phyloP scores from a whole-genome alignment of 768 basidiomycete species.

The Piloderma croceum region DNA sequence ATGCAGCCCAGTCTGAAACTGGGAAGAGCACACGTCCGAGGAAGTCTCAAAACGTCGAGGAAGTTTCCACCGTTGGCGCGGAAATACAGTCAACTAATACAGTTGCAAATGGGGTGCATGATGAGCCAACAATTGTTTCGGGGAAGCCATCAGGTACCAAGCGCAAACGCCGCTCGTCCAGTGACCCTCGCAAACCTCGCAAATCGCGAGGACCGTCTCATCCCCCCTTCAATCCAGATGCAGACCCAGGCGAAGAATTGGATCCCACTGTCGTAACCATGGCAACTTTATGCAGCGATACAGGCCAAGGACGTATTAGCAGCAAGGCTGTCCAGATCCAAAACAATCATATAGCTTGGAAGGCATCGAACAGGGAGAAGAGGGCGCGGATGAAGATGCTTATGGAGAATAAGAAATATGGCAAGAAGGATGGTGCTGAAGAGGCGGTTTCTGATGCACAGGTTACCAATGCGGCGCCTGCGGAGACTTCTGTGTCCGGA shows the following conservation, averaged over 20 bases:
- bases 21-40: slow-evolving; percentile 9
- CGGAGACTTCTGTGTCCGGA: not conserved
- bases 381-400: slow-evolving; percentile 53
- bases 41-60: not conserved
- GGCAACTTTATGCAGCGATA: slow-evolving; percentile 74
- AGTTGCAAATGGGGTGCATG: slow-evolving; percentile 11
- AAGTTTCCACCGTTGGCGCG: not conserved
- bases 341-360: slow-evolving; percentile 68
- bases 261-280: slow-evolving; percentile 84
- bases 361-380: slow-evolving; percentile 60
- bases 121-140: slow-evolving; percentile 12
- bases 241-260: slow-evolving; percentile 68
- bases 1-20: too few relatives aligned
- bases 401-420: slow-evolving; percentile 76
- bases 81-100: slow-evolving; percentile 8
- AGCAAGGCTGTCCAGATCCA: slow-evolving; percentile 70
- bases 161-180: slow-evolving; percentile 17
- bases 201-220: slow-evolving; percentile 40
- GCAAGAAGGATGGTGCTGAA: slow-evolving; percentile 46
- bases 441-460: slow-evolving; percentile 24
- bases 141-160: slow-evolving; percentile 6
- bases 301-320: slow-evolving; percentile 73
- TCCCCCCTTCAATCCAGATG: slow-evolving; percentile 52
- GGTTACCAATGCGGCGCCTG: slow-evolving; percentile 3
- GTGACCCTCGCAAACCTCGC: slow-evolving; percentile 29